phyloP scores from a whole-genome alignment of 2,329 filamentous ascomycete genomes.

The Aspergillus pseudoglaucus region DNA sequence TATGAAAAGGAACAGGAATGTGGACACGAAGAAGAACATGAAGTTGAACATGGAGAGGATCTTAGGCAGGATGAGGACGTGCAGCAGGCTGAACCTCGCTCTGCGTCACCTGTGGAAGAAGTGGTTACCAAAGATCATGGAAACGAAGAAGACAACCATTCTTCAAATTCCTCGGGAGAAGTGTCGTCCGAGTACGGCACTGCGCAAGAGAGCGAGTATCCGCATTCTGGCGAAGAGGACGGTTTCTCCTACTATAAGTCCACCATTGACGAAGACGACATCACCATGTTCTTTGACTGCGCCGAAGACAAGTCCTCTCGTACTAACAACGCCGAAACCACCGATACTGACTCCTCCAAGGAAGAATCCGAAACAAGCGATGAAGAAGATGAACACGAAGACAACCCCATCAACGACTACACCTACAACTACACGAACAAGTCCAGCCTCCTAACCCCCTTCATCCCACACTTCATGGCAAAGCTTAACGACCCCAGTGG shows the following conservation, averaged over 20 bases:
- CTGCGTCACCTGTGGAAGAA: neutral
- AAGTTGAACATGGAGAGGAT: conserved; percentile 2
- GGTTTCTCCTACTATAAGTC: neutral
- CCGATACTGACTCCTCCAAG: neutral
- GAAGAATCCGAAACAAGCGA: neutral
- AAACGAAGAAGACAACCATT: neutral
- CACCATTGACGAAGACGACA: neutral
- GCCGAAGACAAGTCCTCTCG: neutral
- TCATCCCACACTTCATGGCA: conserved; percentile 18
- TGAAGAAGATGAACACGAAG: conserved; percentile 1
- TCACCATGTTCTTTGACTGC: neutral
- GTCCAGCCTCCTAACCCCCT: conserved; percentile 7
- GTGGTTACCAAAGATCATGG: neutral
- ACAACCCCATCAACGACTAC: neutral
- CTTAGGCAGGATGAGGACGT: neutral
- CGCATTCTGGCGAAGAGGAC: neutral
- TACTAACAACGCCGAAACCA: neutral
- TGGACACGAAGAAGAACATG: conserved; percentile 7
- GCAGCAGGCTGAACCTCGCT: neutral
- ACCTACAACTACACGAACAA: neutral
- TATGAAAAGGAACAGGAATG: conserved; percentile 3
- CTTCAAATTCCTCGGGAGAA: neutral
- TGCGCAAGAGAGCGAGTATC: neutral
- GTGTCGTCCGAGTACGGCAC: neutral
- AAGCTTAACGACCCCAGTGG: conserved; percentile 18